These are phyloP conservation scores for Botrytis byssoidea DNA, from an alignment of 2,329 filamentous ascomycete species.

Conservation along the genomic window DNA sequence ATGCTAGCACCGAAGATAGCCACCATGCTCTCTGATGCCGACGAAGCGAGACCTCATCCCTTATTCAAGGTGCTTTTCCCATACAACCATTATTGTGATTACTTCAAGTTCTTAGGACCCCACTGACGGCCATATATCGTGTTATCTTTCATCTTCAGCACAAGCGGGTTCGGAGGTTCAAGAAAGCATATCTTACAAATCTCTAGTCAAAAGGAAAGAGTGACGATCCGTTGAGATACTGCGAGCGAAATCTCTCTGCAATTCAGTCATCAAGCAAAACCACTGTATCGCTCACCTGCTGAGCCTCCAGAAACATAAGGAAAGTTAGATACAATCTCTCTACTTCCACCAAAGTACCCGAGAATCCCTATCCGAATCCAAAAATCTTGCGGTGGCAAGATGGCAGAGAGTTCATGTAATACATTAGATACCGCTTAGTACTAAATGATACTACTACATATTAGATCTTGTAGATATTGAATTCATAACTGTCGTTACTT, in stretches of 20 bases:
- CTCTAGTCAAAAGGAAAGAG: background rate
- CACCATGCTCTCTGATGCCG: background rate
- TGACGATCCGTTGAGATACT: background rate
- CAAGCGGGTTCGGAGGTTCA: background rate
- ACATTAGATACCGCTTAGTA: conserved; percentile 8
- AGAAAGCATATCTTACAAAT: background rate
- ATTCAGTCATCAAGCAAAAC: background rate
- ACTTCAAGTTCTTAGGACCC: too few relatives aligned
- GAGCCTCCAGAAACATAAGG: too few relatives aligned
- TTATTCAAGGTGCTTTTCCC: background rate
- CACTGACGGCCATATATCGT: background rate
- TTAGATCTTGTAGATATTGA: background rate
- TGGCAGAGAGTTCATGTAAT: background rate
- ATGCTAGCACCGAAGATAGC: background rate
- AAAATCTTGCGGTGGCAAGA: background rate
- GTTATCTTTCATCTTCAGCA: background rate
- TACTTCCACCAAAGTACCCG: background rate
- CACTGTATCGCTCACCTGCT: background rate
- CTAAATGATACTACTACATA: background rate
- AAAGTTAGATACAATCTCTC: background rate
- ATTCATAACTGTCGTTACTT: background rate
- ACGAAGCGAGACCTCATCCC: background rate
- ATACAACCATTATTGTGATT: background rate
- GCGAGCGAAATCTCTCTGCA: background rate
- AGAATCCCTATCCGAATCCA: background rate